Evolutionary conservation across 352 stramenopile species (phyloP), one percentile per base, ranked within the genome.

Genomic region (Blastocystis sp.): DNA sequence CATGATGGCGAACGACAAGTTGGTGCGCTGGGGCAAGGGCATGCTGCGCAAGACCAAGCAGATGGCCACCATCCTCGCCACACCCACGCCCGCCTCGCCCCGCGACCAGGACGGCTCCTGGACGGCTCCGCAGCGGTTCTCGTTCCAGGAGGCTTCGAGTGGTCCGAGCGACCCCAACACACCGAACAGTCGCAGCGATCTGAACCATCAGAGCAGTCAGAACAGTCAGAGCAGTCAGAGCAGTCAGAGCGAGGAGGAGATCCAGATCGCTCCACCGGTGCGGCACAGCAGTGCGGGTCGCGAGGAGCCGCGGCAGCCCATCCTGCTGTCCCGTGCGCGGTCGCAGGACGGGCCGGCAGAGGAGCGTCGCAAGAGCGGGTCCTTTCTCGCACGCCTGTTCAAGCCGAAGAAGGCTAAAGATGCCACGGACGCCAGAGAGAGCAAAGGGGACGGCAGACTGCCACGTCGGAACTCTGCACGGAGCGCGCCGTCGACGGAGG

Each of bases 41-140:
- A 66, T 82, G 45, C 38, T 82, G n/a, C 74, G 52, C 19, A 82
- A 82, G 34, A 82, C 74, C 52, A 82, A 82, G 34, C 48, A 53
- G 53, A 67, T 82, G 48, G 74, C 74, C 3, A 82, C 38, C 38
- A 28, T 66, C 11, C 61, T 82, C 10, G 23, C 53, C 17, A 65
- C 48, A 56, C 74, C 74, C 10, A 17, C 48, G 48, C 14, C 48
- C 5, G 14, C 14, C 5, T 56, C 48, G 14, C 48, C 48, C 5
- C 5, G 5, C 5, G 48, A 56, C 14, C 48, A 56, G 14, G 48
- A 0, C 5, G 48, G 5, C 14, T 14, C 48, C 5, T 56, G 48
- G 48, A 14, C 5, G 5, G 5, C 48, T 56, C 48, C 48, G 48
- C 48, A 56, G 48, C 48, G 48, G 48, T 56, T 56, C 14, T 56